Conservation (phyloP, 805 yeast species). For the Alloascoidea africana region DNA sequence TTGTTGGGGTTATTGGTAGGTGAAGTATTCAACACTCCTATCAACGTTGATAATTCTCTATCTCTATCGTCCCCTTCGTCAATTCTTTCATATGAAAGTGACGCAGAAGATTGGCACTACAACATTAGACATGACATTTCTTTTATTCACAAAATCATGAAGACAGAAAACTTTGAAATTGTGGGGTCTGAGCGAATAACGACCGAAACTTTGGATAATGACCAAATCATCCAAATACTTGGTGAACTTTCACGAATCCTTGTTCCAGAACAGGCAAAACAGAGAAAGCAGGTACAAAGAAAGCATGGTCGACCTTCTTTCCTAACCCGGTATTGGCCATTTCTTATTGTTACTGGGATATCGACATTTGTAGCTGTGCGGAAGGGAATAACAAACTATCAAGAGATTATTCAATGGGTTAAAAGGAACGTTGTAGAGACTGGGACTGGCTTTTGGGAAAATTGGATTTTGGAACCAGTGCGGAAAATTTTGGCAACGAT, state of each 20-base stretch:
- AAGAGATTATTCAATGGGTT: conserved; percentile 39
- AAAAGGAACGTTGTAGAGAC: conserved; percentile 49
- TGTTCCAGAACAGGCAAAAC: conserved; percentile 8
- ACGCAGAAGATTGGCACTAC: not conserved
- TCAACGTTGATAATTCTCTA: not conserved
- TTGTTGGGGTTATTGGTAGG: not conserved
- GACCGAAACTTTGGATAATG: not conserved
- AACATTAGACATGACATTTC: not conserved
- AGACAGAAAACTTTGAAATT: not conserved
- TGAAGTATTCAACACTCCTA: not conserved
- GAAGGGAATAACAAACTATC: conserved; percentile 33
- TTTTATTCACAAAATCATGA: not conserved
- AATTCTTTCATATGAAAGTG: too few relatives aligned
- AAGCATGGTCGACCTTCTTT: conserved; percentile 23
- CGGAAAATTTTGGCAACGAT: conserved; percentile 60
- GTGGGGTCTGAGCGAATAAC: not conserved
- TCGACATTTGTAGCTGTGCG: conserved; percentile 30
- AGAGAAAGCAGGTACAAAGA: conserved; percentile 4
- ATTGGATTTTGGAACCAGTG: conserved; percentile 77
- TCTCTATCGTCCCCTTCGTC: too few relatives aligned
- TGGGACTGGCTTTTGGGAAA: conserved; percentile 45
- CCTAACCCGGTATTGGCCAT: conserved; percentile 52
- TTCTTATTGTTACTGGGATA: conserved; percentile 21
- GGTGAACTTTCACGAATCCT: conserved; percentile 6
- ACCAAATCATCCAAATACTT: too few relatives aligned